Conservation (phyloP, 331 rosid species). For the Rosa hybrid region DNA sequence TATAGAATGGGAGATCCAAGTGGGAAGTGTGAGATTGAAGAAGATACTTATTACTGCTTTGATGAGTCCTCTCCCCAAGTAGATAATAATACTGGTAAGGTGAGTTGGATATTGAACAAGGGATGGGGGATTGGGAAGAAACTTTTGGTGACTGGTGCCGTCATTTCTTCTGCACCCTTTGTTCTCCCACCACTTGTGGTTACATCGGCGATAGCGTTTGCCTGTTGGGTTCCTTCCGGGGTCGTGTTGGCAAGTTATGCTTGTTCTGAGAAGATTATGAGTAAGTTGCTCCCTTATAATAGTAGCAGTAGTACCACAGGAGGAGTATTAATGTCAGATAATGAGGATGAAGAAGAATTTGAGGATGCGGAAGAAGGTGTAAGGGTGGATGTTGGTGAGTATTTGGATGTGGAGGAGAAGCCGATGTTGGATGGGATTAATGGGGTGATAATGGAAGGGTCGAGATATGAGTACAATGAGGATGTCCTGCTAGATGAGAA, state of each 20-base stretch:
- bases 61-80: not conserved
- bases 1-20: slow-evolving; percentile 53
- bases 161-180: slow-evolving; percentile 59
- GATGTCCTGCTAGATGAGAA: not conserved
- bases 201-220: slow-evolving; percentile 68
- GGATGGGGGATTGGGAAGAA: slow-evolving; percentile 55
- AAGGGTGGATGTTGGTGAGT: slow-evolving; percentile 17
- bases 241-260: slow-evolving; percentile 58
- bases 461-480: not conserved
- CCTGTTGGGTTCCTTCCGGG: slow-evolving; percentile 59
- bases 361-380: not conserved
- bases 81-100: slow-evolving; percentile 19
- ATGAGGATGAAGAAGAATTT: slow-evolving; percentile 15
- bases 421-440: not conserved
- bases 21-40: slow-evolving; percentile 39
- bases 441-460: not conserved
- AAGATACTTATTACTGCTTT: not conserved
- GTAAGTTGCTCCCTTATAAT: slow-evolving; percentile 47
- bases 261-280: slow-evolving; percentile 59
- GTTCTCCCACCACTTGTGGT: slow-evolving; percentile 69
- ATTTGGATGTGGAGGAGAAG: slow-evolving; percentile 10
- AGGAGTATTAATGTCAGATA: not conserved
- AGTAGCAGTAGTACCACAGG: not conserved
- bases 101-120: slow-evolving; percentile 38
- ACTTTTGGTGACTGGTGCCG: slow-evolving; percentile 49